A percentile compares a stretch with the other conserved stretches of the same genome.
Evolutionary conservation across 306 rosid species (phyloP).

Genomic region (Fagus sylvatica): DNA sequence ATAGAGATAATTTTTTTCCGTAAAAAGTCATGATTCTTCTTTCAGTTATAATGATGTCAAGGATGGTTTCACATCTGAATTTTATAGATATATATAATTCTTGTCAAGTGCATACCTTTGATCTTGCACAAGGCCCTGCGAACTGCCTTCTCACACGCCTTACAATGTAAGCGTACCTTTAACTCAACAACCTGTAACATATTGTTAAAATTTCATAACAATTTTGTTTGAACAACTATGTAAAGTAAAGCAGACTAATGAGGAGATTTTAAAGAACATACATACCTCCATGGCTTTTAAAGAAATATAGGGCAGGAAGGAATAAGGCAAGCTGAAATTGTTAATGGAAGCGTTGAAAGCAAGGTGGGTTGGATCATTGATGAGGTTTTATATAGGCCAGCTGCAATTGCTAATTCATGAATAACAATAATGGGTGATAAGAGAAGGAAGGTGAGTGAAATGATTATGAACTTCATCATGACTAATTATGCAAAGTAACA

Average conservation of each 20-base stretch:
- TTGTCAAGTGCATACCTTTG: conserved; percentile 2
- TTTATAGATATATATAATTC: neutral
- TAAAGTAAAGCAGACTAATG: too few relatives aligned
- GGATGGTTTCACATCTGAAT: too few relatives aligned
- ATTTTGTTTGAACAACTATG: neutral
- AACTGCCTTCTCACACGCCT: conserved; percentile 21
- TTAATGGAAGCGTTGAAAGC: neutral
- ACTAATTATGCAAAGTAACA: neutral
- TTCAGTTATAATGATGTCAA: too few relatives aligned
- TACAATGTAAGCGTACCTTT: conserved; percentile 15
- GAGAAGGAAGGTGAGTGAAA: conserved; percentile 5
- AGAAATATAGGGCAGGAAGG: neutral
- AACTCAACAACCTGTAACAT: conserved; percentile 12
- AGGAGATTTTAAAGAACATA: too few relatives aligned
- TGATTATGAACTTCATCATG: neutral
- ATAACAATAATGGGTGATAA: too few relatives aligned
- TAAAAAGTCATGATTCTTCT: too few relatives aligned
- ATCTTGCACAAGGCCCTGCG: conserved; percentile 26
- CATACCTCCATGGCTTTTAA: neutral
- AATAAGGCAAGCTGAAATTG: neutral
- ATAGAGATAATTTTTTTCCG: too few relatives aligned
- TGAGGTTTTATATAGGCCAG: neutral
- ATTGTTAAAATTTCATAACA: neutral
- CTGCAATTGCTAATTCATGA: neutral
- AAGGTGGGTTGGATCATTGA: neutral